phyloP scores from a whole-genome alignment of 164 flowering plant genomes.

The Platanus orientalis region DNA sequence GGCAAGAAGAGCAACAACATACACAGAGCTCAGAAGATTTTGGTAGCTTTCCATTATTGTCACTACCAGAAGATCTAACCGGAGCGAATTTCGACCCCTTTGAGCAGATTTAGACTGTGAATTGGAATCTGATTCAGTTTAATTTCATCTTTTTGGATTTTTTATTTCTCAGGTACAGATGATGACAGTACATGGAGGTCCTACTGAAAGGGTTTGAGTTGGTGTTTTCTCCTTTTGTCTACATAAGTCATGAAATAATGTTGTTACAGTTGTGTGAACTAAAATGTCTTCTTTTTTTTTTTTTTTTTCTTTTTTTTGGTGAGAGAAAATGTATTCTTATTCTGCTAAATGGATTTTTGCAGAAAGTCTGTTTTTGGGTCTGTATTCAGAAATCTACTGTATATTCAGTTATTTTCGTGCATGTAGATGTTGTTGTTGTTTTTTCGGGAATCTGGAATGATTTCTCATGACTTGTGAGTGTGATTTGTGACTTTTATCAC shows the following conservation, averaged over 20 bases:
- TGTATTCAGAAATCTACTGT: too few species aligned
- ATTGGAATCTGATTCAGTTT: slow-evolving; percentile 10
- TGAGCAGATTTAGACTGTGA: slow-evolving; percentile 44
- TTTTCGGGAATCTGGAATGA: too few species aligned
- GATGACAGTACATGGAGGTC: slow-evolving; percentile 5
- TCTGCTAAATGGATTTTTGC: neutral
- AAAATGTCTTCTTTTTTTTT: neutral
- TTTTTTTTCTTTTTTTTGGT: neutral
- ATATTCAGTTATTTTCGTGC: too few species aligned
- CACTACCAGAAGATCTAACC: slow-evolving; percentile 44
- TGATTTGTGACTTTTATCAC: too few species aligned
- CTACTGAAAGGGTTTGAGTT: slow-evolving; percentile 6
- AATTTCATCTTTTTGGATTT: neutral
- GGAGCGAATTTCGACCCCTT: slow-evolving; percentile 40
- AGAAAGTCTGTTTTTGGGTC: neutral
- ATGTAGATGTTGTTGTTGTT: too few species aligned
- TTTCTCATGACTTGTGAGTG: too few species aligned
- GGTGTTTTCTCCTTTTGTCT: neutral
- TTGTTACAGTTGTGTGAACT: slow-evolving; percentile 2
- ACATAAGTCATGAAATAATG: slow-evolving; percentile 3
- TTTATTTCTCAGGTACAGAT: neutral
- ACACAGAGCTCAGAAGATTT: slow-evolving; percentile 35
- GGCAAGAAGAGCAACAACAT: slow-evolving; percentile 36
- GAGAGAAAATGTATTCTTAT: neutral
- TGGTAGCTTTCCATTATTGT: slow-evolving; percentile 40